Percentiles rank a stretch among this genome's conserved stretches.
phyloP scores from a whole-genome alignment of 768 basidiomycete genomes.

The Hirschioporus abietinus region DNA sequence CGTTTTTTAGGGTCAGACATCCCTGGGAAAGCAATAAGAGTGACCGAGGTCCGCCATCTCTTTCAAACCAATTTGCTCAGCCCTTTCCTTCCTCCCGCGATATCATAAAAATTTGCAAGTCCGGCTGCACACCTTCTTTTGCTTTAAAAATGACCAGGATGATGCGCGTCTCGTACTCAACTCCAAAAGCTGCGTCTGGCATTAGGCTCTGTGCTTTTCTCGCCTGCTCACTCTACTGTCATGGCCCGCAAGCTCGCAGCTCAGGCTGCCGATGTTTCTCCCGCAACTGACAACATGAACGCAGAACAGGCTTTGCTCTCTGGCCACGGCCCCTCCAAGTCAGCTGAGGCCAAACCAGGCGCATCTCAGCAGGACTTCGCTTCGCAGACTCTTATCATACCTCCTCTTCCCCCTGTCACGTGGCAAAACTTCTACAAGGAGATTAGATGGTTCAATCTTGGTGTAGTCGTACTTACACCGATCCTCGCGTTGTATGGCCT shows the following conservation, averaged over 20 bases:
- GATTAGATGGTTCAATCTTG: conserved; percentile 75
- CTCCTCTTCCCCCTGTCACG: conserved; percentile 60
- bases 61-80: not conserved
- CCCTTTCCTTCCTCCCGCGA: not conserved
- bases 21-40: not conserved
- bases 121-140: not conserved
- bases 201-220: not conserved
- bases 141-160: not conserved
- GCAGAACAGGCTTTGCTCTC: not conserved
- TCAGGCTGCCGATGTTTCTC: not conserved
- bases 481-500: conserved; percentile 63
- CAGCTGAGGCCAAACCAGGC: not conserved
- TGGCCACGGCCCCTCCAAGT: not conserved
- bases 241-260: not conserved
- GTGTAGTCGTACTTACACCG: conserved; percentile 66
- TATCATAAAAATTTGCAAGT: not conserved
- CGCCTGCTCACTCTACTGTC: not conserved
- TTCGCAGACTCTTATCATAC: conserved; percentile 15
- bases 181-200: not conserved
- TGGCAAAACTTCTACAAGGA: conserved; percentile 55
- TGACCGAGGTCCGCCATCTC: not conserved
- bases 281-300: not conserved
- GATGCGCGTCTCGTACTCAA: not conserved
- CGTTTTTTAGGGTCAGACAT: not conserved
- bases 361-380: not conserved